Conservation (phyloP, 192 early-diverging fungal genomes). For the Coemansia sp. region DNA sequence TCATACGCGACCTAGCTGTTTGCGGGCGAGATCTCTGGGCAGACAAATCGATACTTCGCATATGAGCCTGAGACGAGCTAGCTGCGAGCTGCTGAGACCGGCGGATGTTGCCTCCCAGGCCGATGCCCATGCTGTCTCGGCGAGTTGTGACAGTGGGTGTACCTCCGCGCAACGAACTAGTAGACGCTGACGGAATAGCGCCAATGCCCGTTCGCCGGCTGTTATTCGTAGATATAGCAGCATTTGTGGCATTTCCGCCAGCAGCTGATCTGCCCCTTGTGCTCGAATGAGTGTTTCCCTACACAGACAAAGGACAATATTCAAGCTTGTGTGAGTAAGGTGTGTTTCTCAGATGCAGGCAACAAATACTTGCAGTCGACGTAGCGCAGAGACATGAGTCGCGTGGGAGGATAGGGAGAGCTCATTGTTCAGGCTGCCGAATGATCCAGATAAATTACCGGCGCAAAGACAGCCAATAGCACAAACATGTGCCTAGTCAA, state of each 20-base stretch:
- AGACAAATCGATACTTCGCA: constrained; percentile 28
- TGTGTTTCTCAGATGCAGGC: neutral
- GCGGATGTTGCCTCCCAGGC: constrained; percentile 25
- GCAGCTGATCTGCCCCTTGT: constrained; percentile 18
- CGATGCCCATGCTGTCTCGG: constrained; percentile 25
- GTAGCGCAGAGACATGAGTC: neutral
- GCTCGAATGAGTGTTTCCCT: constrained; percentile 47
- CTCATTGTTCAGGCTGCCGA: constrained; percentile 4
- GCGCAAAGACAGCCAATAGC: constrained; percentile 8
- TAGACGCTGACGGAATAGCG: neutral
- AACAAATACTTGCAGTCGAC: neutral
- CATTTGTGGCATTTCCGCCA: constrained; percentile 4
- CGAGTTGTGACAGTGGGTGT: constrained; percentile 16
- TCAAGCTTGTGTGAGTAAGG: neutral
- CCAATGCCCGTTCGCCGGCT: neutral
- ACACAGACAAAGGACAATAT: constrained; percentile 7
- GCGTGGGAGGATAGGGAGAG: neutral
- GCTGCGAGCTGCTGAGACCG: constrained; percentile 32
- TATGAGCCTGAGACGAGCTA: constrained; percentile 17
- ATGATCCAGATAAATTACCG: constrained; percentile 1
- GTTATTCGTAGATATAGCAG: neutral
- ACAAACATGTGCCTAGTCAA: neutral
- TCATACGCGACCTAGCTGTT: constrained; percentile 45
- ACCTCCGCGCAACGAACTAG: constrained; percentile 13
- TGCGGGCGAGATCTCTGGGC: constrained; percentile 34